Percentiles rank a stretch among this genome's conserved stretches.
phyloP scores from a whole-genome alignment of 192 early-diverging fungal genomes.

The Coemansia sp. region DNA sequence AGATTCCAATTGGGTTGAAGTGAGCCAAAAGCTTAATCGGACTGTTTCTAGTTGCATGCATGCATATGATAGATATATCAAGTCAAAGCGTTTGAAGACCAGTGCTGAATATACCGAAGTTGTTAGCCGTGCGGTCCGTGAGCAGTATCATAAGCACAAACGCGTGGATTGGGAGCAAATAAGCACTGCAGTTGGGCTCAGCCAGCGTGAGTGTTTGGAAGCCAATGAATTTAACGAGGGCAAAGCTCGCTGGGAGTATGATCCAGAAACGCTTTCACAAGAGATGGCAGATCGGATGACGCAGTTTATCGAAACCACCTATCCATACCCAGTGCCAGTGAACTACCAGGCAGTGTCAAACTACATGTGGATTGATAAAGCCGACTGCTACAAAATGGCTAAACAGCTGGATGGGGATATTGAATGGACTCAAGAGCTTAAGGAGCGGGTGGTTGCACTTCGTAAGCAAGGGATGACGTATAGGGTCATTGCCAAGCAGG shows the following conservation, averaged over 20 bases:
- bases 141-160: neutral
- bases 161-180: constrained; percentile 9
- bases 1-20: neutral
- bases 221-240: neutral
- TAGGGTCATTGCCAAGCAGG: too few relatives aligned
- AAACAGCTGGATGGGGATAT: constrained; percentile 7
- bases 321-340: constrained; percentile 6
- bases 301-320: constrained; percentile 11
- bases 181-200: neutral
- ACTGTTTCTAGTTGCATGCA: neutral
- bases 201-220: constrained; percentile 14
- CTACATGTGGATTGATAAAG: constrained; percentile 17
- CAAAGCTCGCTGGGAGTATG: constrained; percentile 11
- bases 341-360: constrained; percentile 21
- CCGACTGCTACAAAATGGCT: constrained; percentile 13
- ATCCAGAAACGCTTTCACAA: constrained; percentile 9
- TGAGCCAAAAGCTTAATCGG: constrained; percentile 5
- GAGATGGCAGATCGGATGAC: constrained; percentile 10
- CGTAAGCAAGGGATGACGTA: constrained; percentile 8
- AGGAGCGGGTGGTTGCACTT: neutral
- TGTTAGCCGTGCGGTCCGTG: neutral
- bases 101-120: neutral
- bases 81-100: too few relatives aligned
- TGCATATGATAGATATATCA: too few relatives aligned
- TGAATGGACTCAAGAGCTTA: constrained; percentile 6